phyloP scores from a whole-genome alignment of 257 asterid species.

The Catharanthus roseus region DNA sequence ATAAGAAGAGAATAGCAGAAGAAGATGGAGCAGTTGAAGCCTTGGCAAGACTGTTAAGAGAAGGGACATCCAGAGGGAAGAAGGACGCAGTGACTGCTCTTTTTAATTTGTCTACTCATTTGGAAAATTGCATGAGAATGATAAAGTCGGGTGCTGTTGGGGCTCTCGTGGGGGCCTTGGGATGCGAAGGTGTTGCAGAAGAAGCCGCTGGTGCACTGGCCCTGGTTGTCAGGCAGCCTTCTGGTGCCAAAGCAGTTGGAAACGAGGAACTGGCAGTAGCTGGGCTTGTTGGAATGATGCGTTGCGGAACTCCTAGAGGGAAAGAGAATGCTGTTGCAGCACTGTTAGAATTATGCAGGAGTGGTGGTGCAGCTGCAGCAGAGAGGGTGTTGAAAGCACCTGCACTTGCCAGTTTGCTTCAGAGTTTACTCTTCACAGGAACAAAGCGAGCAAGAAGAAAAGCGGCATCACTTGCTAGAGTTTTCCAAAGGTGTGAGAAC shows the following conservation, averaged over 20 bases:
- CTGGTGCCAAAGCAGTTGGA: slow-evolving; percentile 72
- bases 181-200: slow-evolving; percentile 60
- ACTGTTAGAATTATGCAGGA: slow-evolving; percentile 66
- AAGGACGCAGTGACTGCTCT: slow-evolving; percentile 92
- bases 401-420: slow-evolving; percentile 61
- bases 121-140: slow-evolving; percentile 58
- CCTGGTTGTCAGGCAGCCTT: slow-evolving; percentile 62
- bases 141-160: slow-evolving; percentile 69
- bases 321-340: slow-evolving; percentile 94
- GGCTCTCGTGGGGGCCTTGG: slow-evolving; percentile 58
- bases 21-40: slow-evolving; percentile 81
- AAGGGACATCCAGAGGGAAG: slow-evolving; percentile 78
- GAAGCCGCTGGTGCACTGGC: slow-evolving; percentile 96
- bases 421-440: slow-evolving; percentile 73
- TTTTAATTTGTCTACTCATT: slow-evolving; percentile 71
- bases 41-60: slow-evolving; percentile 48
- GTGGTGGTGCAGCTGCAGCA: slow-evolving; percentile 68
- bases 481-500: slow-evolving; percentile 69
- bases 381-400: slow-evolving; percentile 80
- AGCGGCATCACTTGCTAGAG: slow-evolving; percentile 88
- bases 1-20: slow-evolving; percentile 61
- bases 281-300: slow-evolving; percentile 68
- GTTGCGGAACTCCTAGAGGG: slow-evolving; percentile 75
- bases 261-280: slow-evolving; percentile 56
- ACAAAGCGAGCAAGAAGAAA: slow-evolving; percentile 88